Percentiles rank a stretch among this genome's conserved stretches.
phyloP scores from a whole-genome alignment of 2,329 filamentous ascomycete species.

The Alternaria sp. region DNA sequence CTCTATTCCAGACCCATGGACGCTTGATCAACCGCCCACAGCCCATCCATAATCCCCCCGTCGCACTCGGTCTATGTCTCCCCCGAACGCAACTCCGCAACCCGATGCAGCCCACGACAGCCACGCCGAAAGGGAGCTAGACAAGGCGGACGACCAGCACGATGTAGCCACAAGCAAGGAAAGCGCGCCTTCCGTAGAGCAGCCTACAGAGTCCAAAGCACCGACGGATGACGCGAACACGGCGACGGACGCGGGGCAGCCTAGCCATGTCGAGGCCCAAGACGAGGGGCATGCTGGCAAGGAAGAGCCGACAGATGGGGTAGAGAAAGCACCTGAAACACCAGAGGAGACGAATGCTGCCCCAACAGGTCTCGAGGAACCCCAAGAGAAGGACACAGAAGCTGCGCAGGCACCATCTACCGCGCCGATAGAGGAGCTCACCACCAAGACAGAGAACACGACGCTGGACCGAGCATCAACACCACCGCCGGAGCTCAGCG shows the following conservation, averaged over 20 bases:
- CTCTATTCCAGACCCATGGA: conserved; percentile 29
- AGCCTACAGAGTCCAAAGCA: not conserved
- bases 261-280: conserved; percentile 10
- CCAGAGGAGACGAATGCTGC: not conserved
- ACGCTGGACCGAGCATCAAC: conserved; percentile 22
- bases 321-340: not conserved
- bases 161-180: conserved; percentile 3
- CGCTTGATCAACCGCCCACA: conserved; percentile 13
- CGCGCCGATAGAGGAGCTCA: conserved; percentile 24
- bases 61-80: conserved; percentile 46
- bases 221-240: conserved; percentile 1
- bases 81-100: conserved; percentile 39
- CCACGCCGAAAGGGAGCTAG: conserved; percentile 26
- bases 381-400: not conserved
- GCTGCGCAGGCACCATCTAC: conserved; percentile 7
- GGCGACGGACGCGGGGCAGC: conserved; percentile 31
- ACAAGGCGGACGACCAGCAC: conserved; percentile 17
- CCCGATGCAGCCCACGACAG: conserved; percentile 33
- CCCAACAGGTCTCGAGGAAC: not conserved
- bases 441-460: conserved; percentile 24
- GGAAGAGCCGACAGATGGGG: not conserved
- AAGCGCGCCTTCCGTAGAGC: not conserved
- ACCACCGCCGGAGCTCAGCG: conserved; percentile 24
- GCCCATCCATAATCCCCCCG: conserved; percentile 7
- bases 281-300: conserved; percentile 11